Evolutionary conservation across 1,139 yeast genomes (phyloP), one percentile per base, ranked within the genome.

Genomic region (Lodderomyces jiufengensis): DNA sequence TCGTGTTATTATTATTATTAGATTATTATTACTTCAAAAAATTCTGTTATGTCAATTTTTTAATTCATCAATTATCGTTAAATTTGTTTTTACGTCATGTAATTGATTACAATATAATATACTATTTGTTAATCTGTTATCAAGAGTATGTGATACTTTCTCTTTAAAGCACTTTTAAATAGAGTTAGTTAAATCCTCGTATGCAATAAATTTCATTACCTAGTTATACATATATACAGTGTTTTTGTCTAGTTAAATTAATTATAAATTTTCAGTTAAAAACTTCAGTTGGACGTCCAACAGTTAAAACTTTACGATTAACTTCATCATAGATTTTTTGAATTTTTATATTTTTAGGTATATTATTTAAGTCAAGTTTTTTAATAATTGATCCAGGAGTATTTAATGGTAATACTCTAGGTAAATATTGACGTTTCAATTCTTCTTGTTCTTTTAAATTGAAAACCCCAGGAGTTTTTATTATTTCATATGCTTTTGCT

Each of bases 241-340:
- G 7, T 18, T 18, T 7, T 18, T 18, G 7, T 5, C 20, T 18
- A 18, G 5, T 18, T 18, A 18, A 18, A n/a, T 24, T n/a, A n/a
- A n/a, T n/a, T 24, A 22, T 5, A 4, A 22, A 22, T 22, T 15
- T 21, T 27, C 29, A 36, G 9, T 37, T 34, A 33, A 36, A 36
- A 15, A 63, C 65, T 22, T 61, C 63, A 41, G 60, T 63, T 28
- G 71, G 66, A 53, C 73, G 62, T 29, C 67, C 70, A 33, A 66
- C 50, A 7, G 57, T 49, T 35, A 49, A 51, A 26, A 64, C 50
- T 25, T 42, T 44, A 42, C 61, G 59, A 21, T 57, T 47, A 7
- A 37, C 39, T 24, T 55, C 63, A 43, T 69, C 66, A 44, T 55
- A 69, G 18, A 61, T 49, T 38, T 63, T 58, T 33, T 61, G 55